Evolutionary conservation across 805 yeast species (phyloP), one percentile per base, ranked within the genome.

Genomic region (Brettanomyces anomalus): DNA sequence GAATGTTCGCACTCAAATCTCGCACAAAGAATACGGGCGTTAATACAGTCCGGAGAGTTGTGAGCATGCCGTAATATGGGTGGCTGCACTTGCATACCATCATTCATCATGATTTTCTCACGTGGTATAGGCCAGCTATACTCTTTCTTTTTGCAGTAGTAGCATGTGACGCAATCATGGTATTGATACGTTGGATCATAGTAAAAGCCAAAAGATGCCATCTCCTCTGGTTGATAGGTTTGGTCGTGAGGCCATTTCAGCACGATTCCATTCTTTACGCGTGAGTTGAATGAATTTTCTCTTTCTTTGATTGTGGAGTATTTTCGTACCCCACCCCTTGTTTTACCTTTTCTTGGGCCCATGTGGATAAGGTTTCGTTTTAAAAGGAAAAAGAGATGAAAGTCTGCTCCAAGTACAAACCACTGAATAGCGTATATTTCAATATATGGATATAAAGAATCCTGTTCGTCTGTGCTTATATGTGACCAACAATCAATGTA

Each of bases 171-270:
- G 41, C 76, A 69, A 51, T 76, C 80, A 3, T 53, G 59, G 37
- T 67, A 61, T 28, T 63, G 60, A 41, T 67, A 63, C 11, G 66
- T 63, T 28, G 79, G 88, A 39, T 71, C 68, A 57, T 64, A 82
- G 59, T 65, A 76, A 62, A 82, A 76, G 1, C 90, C 89, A 16
- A 75, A 69, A 39, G 65, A 64, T 1, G 80, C 80, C 64, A 81
- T 54, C 1, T 46, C 44, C 34, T 53, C 49, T 13, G 54, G 46
- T 4, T 54, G 43, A 4, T 51, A 52, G 10, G 33, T 39, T 5
- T 48, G 28, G 2, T 66, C 53, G 30, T 31, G 18, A 53, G 66
- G 43, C 64, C 61, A 52, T 60, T 72, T 50, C 13, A 49, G 43
- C 33, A 48, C 41, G 38, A 54, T 56, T 8, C 59, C 57, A 28